Conservation (phyloP, 371 early-diverging fungal genomes). For the Entomophthora muscae region DNA sequence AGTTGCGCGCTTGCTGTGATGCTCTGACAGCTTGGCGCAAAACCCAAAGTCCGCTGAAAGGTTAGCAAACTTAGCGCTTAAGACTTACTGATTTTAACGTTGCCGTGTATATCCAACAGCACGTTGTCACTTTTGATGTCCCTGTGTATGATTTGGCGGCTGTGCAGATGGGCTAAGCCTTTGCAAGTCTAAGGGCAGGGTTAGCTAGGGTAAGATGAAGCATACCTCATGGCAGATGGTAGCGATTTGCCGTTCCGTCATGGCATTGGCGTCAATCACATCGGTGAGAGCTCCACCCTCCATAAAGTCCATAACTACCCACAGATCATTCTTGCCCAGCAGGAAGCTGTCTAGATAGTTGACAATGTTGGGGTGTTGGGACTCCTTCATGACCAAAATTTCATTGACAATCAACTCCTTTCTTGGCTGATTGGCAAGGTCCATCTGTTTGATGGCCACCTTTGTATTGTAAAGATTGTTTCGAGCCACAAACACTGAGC, state of each 20-base stretch:
- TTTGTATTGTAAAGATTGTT: constrained; percentile 37
- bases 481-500: constrained; percentile 81
- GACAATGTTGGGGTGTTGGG: constrained; percentile 86
- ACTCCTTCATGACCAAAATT: constrained; percentile 88
- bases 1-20: constrained; percentile 75
- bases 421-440: constrained; percentile 74
- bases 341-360: constrained; percentile 83
- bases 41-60: constrained; percentile 73
- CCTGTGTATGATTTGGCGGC: constrained; percentile 82
- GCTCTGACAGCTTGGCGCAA: constrained; percentile 79
- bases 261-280: constrained; percentile 72
- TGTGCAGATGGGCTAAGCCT: constrained; percentile 84
- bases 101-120: constrained; percentile 65
- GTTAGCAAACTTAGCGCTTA: neutral
- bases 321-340: constrained; percentile 60
- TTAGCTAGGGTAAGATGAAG: constrained; percentile 1
- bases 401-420: constrained; percentile 92
- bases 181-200: constrained; percentile 38
- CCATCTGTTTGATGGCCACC: constrained; percentile 97
- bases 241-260: constrained; percentile 84
- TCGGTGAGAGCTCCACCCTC: constrained; percentile 97
- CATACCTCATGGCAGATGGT: constrained; percentile 70
- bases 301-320: constrained; percentile 99
- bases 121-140: constrained; percentile 96
- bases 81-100: constrained; percentile 75